Percentiles rank a stretch among this genome's conserved stretches.
Evolutionary conservation across 306 rosid species (phyloP).

Genomic region (Cicer pinnatifidum): DNA sequence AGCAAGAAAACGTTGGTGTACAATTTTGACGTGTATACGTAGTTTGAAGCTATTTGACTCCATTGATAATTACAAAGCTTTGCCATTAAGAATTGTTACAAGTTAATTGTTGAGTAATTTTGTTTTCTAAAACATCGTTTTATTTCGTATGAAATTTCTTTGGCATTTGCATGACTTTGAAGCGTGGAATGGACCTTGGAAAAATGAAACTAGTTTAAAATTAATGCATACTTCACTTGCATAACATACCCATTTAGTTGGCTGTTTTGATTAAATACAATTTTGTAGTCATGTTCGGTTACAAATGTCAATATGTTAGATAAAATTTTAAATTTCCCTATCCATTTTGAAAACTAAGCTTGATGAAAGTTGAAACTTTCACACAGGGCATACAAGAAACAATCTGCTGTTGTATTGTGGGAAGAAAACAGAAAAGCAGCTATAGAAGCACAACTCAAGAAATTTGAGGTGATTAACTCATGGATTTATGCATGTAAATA

Average conservation of each 20-base stretch:
- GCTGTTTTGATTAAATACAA: background rate
- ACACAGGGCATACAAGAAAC: constrained; percentile 68
- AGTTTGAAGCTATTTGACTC: background rate
- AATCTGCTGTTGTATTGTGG: constrained; percentile 68
- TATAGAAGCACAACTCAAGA: constrained; percentile 66
- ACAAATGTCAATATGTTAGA: background rate
- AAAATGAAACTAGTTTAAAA: too few species aligned
- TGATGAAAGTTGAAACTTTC: constrained; percentile 22
- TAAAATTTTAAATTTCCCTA: constrained; percentile 21
- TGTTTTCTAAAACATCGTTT: too few species aligned
- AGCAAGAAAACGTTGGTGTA: constrained; percentile 3
- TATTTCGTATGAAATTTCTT: too few species aligned
- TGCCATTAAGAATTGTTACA: too few species aligned
- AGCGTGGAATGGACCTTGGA: too few species aligned
- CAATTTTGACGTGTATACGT: background rate
- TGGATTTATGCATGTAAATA: background rate
- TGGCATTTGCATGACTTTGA: too few species aligned
- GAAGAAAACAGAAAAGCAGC: constrained; percentile 64
- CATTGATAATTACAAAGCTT: too few species aligned
- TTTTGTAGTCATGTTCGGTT: background rate
- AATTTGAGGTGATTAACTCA: constrained; percentile 62
- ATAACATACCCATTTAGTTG: too few species aligned
- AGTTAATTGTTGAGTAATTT: too few species aligned
- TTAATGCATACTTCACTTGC: too few species aligned
- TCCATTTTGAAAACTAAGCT: constrained; percentile 3